Percentiles rank a stretch among this genome's conserved stretches.
phyloP scores from a whole-genome alignment of 495 filamentous ascomycete genomes.

The Penicillium silybi region DNA sequence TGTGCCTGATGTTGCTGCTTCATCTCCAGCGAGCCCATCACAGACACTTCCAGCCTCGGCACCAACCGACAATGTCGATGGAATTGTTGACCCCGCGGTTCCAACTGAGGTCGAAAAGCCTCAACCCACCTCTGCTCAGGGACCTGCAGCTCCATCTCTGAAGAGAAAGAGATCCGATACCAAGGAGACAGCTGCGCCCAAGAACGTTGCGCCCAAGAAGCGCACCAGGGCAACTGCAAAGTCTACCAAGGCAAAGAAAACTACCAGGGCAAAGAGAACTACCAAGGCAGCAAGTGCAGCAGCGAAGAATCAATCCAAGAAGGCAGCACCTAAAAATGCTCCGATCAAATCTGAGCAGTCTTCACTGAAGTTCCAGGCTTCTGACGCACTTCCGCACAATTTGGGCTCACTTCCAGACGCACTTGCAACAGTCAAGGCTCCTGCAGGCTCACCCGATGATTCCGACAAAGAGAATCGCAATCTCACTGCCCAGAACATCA shows the following conservation, averaged over 20 bases:
- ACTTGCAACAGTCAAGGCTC: not conserved
- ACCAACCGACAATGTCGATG: not conserved
- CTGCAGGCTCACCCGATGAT: not conserved
- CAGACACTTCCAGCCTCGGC: not conserved
- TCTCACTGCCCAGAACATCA: not conserved
- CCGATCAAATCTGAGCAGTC: not conserved
- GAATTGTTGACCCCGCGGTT: not conserved
- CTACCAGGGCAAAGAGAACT: not conserved
- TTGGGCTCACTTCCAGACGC: constrained; percentile 21
- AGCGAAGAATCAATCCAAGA: not conserved
- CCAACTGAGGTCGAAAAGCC: not conserved
- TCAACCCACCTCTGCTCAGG: no score
- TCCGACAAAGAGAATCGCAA: constrained; percentile 6
- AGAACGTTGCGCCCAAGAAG: no score
- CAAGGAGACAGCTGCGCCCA: no score
- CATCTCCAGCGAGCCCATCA: not conserved
- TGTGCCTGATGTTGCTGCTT: not conserved
- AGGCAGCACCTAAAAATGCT: not conserved
- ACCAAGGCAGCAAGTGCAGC: not conserved
- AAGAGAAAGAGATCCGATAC: no score
- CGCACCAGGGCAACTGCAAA: not conserved
- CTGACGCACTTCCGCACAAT: constrained; percentile 42
- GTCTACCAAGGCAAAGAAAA: not conserved
- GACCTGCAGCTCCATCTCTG: no score
- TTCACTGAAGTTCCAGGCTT: not conserved